Percentiles rank a stretch among this genome's conserved stretches.
phyloP scores from a whole-genome alignment of 2,329 filamentous ascomycete genomes.

The Phialemonium atrogriseum region DNA sequence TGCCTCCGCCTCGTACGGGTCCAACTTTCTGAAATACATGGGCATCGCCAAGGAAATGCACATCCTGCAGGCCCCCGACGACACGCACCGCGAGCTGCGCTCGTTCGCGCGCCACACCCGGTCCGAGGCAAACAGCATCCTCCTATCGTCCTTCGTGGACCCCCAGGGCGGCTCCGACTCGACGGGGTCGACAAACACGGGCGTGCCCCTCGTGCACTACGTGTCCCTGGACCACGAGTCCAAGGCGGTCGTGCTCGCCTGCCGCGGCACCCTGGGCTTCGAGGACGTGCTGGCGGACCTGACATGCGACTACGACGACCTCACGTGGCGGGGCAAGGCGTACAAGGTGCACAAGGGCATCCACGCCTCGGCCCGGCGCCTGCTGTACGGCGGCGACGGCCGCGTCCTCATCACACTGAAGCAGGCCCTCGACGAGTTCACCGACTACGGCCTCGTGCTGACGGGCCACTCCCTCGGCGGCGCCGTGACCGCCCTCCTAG shows the following conservation, averaged over 20 bases:
- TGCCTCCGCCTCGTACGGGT: slow-evolving; percentile 58
- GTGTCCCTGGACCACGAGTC: slow-evolving; percentile 64
- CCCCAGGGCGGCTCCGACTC: slow-evolving; percentile 58
- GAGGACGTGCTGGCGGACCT: slow-evolving; percentile 67
- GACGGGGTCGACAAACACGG: slow-evolving; percentile 55
- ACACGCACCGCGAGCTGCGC: slow-evolving; percentile 51
- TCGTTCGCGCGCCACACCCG: slow-evolving; percentile 57
- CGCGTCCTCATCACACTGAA: slow-evolving; percentile 58
- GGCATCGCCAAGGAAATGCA: slow-evolving; percentile 48
- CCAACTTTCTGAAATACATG: slow-evolving; percentile 53
- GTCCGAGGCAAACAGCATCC: slow-evolving; percentile 46
- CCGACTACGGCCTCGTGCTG: slow-evolving; percentile 61
- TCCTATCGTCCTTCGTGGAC: slow-evolving; percentile 65
- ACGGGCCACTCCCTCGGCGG: slow-evolving; percentile 64
- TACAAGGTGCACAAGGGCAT: slow-evolving; percentile 71
- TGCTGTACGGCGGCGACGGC: slow-evolving; percentile 60
- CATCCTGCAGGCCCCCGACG: slow-evolving; percentile 30
- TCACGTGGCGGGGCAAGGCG: slow-evolving; percentile 52
- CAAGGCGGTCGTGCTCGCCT: slow-evolving; percentile 64
- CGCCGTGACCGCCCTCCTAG: slow-evolving; percentile 60
- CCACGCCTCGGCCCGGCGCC: slow-evolving; percentile 59
- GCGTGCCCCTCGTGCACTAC: slow-evolving; percentile 65
- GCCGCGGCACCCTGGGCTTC: slow-evolving; percentile 63
- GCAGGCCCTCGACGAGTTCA: slow-evolving; percentile 56
- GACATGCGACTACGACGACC: slow-evolving; percentile 64